These are phyloP conservation scores for Parafenestella ontariensis DNA, from an alignment of 2,329 filamentous ascomycete species.

Conservation along the genomic window DNA sequence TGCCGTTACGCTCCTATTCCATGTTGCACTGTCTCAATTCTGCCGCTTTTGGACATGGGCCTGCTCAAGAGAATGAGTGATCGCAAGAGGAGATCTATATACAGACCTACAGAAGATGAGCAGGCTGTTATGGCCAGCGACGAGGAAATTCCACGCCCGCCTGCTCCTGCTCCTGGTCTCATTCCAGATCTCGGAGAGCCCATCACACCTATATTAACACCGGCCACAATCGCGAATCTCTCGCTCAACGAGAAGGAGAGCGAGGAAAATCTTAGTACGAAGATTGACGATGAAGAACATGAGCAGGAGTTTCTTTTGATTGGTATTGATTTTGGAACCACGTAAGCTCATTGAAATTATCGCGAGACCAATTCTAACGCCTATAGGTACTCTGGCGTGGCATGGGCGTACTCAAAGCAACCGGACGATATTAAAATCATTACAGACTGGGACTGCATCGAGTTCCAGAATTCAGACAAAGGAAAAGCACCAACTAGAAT, in stretches of 20 bases:
- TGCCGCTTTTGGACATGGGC: not conserved
- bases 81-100: not conserved
- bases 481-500: not conserved
- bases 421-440: conserved; percentile 14
- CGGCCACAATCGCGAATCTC: not conserved
- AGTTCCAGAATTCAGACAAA: conserved; percentile 1
- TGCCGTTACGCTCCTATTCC: not conserved
- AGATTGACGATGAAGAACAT: not conserved
- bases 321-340: conserved; percentile 44
- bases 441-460: conserved; percentile 13
- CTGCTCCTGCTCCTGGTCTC: not conserved
- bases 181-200: not conserved
- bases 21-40: not conserved
- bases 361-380: not conserved
- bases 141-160: not conserved
- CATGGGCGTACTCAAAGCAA: conserved; percentile 26
- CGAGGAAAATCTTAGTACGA: not conserved
- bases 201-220: not conserved
- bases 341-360: conserved; percentile 20
- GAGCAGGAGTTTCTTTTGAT: conserved; percentile 17
- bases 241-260: not conserved
- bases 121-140: not conserved
- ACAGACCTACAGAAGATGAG: not conserved
- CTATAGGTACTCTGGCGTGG: conserved; percentile 36
- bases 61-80: not conserved